Evolutionary conservation across 2,329 filamentous ascomycete species (phyloP), one percentile per base, ranked within the genome.

Genomic region (Apiospora koreana): DNA sequence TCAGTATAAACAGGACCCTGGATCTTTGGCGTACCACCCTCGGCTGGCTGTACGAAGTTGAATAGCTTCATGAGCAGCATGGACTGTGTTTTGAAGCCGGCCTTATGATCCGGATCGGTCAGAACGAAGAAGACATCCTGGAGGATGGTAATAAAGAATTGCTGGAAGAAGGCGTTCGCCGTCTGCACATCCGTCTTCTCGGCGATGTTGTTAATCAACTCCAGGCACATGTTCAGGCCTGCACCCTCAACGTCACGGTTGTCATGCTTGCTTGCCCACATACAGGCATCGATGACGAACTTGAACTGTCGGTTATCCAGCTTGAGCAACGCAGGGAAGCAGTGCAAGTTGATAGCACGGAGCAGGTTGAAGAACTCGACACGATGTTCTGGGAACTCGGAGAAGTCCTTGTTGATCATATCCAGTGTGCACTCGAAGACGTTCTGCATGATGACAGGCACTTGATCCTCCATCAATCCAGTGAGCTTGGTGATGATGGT

Each of bases 331-430:
- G 96, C 90, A 65, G 94, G 94, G 91, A 99, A 99, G 83, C 96
- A 99, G 81, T 97, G 94, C 65, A 98, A 85, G 82, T 99, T 99
- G 84, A 99, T 98, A 18, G 95, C 94, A 75, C 97, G 90, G 46
- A 99, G 88, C 31, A 99, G 89, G 82, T 97, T 98, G 88, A 99
- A 99, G 83, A 99, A 99, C 81, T 98, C 95, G n/a, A 99, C 96
- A 70, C 97, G 93, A 80, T 99, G 96, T 81, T 99, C 96, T 0
- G 96, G 96, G 81, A 97, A 99, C 80, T 99, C 96, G 65, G 97
- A 98, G 83, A 99, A 99, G 82, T 99, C 96, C 85, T 99, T 99
- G 89, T 98, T 99, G 85, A 99, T 99, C 96, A 99, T 99, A 78
- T 97, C 94, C 70, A 99, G 86, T 3, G 96, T 99, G 85, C 95